Percentiles rank a stretch among this genome's conserved stretches.
Conservation (phyloP, 2,329 filamentous ascomycete species). For the Mycocentrospora acerina region DNA sequence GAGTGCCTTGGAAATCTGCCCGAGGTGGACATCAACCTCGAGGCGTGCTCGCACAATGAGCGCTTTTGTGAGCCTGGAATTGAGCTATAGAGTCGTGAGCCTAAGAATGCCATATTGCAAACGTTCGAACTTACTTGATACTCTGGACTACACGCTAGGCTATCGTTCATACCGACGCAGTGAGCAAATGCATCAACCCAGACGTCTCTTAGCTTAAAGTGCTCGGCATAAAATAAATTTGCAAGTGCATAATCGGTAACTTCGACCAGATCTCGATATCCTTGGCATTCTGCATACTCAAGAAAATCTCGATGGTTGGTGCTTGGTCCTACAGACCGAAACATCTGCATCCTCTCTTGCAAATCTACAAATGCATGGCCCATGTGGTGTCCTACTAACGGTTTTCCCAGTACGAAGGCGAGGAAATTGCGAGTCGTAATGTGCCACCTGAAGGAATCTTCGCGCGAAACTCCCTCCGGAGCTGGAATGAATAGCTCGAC, state of each 20-base stretch:
- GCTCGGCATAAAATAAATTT: constrained; percentile 67
- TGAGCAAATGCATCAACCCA: constrained; percentile 76
- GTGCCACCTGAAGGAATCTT: constrained; percentile 63
- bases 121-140: constrained; percentile 55
- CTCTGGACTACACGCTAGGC: constrained; percentile 58
- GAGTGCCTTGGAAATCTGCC: constrained; percentile 60
- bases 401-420: constrained; percentile 66
- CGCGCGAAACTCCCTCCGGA: constrained; percentile 55
- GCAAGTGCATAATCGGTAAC: constrained; percentile 69
- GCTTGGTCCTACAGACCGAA: constrained; percentile 54
- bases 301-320: constrained; percentile 65
- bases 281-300: constrained; percentile 66
- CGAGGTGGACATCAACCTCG: constrained; percentile 67
- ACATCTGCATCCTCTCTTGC: constrained; percentile 65
- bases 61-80: constrained; percentile 59
- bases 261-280: constrained; percentile 67
- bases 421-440: constrained; percentile 74
- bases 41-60: constrained; percentile 63
- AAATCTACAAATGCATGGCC: constrained; percentile 65
- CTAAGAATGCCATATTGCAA: neutral
- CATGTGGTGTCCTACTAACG: constrained; percentile 68
- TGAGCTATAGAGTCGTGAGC: constrained; percentile 25
- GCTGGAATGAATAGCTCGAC: constrained; percentile 70
- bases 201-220: constrained; percentile 62
- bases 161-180: constrained; percentile 74